A percentile compares a stretch with the other conserved stretches of the same genome.
Evolutionary conservation across 352 stramenopile genomes (phyloP).

Genomic region (Pythium apleroticum): DNA sequence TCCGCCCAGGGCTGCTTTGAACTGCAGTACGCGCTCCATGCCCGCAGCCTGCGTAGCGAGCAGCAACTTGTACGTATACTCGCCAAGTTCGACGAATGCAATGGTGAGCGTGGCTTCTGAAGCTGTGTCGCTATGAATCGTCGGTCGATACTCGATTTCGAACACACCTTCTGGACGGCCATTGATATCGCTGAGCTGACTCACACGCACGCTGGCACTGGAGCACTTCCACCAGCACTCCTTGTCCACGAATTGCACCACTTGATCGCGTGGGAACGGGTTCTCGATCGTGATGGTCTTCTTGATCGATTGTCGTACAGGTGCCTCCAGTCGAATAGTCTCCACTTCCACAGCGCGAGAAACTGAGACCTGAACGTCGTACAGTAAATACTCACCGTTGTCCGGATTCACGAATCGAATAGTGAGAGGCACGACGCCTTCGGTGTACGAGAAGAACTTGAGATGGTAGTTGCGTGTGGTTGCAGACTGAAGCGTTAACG

Average conservation of each 20-base stretch:
- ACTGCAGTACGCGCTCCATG: slow-evolving; percentile 71
- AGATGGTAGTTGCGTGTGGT: slow-evolving; percentile 78
- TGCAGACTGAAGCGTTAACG: slow-evolving; percentile 59
- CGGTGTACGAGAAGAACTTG: slow-evolving; percentile 89
- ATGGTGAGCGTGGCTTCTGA: slow-evolving; percentile 71
- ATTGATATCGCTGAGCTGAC: slow-evolving; percentile 65
- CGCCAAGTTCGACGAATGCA: slow-evolving; percentile 80
- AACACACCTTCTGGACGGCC: slow-evolving; percentile 79
- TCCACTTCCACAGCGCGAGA: slow-evolving; percentile 66
- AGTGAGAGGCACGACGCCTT: slow-evolving; percentile 48
- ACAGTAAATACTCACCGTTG: slow-evolving; percentile 85
- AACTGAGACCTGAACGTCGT: slow-evolving; percentile 61
- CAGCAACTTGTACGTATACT: slow-evolving; percentile 86
- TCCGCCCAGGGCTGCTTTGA: slow-evolving; percentile 77
- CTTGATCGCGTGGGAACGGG: slow-evolving; percentile 55
- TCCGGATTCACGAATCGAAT: slow-evolving; percentile 83
- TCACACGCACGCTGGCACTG: slow-evolving; percentile 66
- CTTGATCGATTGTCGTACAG: slow-evolving; percentile 79
- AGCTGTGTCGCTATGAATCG: slow-evolving; percentile 44
- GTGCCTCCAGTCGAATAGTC: slow-evolving; percentile 78
- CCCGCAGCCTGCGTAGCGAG: slow-evolving; percentile 72
- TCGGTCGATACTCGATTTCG: slow-evolving; percentile 89
- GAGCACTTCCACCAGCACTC: slow-evolving; percentile 83
- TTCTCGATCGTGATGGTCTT: slow-evolving; percentile 91
- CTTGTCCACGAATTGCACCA: slow-evolving; percentile 61